Evolutionary conservation across 1,284 basidiomycete species (phyloP), one percentile per base, ranked within the genome.

Genomic region (Leccinum angustisporum): DNA sequence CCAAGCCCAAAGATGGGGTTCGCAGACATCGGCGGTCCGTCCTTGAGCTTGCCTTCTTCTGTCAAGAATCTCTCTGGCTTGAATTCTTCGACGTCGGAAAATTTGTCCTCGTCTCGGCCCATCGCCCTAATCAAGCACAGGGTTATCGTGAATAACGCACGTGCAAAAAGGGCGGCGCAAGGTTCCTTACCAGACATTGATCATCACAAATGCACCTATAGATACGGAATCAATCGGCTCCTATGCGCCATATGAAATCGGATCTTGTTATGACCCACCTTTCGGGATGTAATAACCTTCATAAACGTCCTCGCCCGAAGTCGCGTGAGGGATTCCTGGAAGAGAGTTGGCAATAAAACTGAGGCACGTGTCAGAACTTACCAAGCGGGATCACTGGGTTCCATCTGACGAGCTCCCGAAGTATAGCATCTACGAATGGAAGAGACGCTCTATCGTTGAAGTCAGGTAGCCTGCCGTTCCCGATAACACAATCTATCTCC

Each of bases 1-100:
- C 80, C 80, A 57, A 76, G 75, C 3, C 79, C 80, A 58, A 81
- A 81, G 18, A 77, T 70, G 8, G 75, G 73, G 48, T 77, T 73
- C 31, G 70, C 63, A 6, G 79, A 75, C 46, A 77, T 70, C 0
- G 71, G 64, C 3, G 74, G 70, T 1, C 71, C 71, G 5, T 58
- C 59, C 11, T 51, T 34, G 51, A 66, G 68, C n/a, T 63, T 64
- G 1, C 64, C n/a, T n/a, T n/a, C 51, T 11, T 56, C 46, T 16
- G 62, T 51, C 25, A 70, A 38, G 58, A 69, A 73, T 46, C 69
- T 57, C 21, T 73, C 69, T 8, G 71, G 69, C 30, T 50, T 57
- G 40, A 73, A 70, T 3, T 61, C 68, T 2, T 72, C 71, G 9
- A 57, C 57, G 11, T 70, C 70, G 3, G 43, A 43, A 27, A 62